Evolutionary conservation across 176 grass and related monocot genomes (phyloP).

Genomic region (Eremochloa ophiuroides): DNA sequence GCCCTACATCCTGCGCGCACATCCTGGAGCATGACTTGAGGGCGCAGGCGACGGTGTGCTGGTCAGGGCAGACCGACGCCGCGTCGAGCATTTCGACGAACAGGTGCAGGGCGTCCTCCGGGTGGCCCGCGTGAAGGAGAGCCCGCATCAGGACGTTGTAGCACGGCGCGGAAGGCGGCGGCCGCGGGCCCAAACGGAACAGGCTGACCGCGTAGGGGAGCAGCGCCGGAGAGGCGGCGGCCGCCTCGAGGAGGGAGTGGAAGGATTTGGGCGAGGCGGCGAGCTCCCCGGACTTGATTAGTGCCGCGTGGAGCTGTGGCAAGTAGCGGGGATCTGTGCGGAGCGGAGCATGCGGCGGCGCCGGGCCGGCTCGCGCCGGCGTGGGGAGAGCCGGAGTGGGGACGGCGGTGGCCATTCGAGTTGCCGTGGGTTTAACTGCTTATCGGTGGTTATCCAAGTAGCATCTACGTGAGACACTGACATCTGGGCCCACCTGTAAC

Average conservation of each 20-base stretch:
- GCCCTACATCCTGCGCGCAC: constrained; percentile 1
- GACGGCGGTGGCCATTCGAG: constrained; percentile 34
- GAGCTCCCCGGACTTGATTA: constrained; percentile 55
- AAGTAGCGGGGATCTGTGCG: constrained; percentile 5
- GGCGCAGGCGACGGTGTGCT: constrained; percentile 46
- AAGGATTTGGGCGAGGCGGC: constrained; percentile 27
- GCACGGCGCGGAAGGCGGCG: neutral
- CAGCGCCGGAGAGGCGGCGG: constrained; percentile 18
- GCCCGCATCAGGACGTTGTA: constrained; percentile 62
- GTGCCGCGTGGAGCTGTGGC: constrained; percentile 41
- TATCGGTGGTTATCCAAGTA: constrained; percentile 20
- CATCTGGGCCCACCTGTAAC: fast-evolving
- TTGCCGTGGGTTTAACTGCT: neutral
- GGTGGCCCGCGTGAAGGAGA: constrained; percentile 25
- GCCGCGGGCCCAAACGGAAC: constrained; percentile 25
- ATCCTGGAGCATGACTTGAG: constrained; percentile 56
- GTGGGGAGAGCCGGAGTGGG: neutral
- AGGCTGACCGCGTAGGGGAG: constrained; percentile 52
- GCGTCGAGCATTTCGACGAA: constrained; percentile 57
- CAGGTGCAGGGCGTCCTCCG: constrained; percentile 41
- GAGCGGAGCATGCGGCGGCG: neutral
- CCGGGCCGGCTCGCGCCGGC: neutral
- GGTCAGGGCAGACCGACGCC: constrained; percentile 21
- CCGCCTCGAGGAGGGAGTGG: constrained; percentile 45
- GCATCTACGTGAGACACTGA: neutral